Percentiles rank a stretch among this genome's conserved stretches.
phyloP scores from a whole-genome alignment of 1,139 yeast genomes.

The Pichia terricola region DNA sequence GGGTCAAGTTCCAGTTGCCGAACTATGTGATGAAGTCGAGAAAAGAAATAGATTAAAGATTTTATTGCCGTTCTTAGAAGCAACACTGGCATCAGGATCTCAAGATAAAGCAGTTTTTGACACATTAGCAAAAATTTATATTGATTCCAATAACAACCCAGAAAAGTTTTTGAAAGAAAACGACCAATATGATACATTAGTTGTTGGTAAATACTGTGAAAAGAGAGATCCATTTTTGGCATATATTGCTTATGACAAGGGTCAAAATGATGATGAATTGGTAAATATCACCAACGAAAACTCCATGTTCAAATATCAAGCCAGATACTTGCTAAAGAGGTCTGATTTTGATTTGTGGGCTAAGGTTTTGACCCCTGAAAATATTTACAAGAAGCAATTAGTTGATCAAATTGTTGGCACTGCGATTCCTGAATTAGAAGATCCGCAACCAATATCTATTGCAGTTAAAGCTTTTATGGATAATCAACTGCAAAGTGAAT shows the following conservation, averaged over 20 bases:
- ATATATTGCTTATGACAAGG: slow-evolving; percentile 93
- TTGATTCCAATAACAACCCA: slow-evolving; percentile 94
- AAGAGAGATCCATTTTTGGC: slow-evolving; percentile 98
- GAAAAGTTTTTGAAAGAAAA: slow-evolving; percentile 94
- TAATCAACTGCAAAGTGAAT: slow-evolving; percentile 84
- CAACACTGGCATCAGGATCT: slow-evolving; percentile 78
- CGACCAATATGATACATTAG: slow-evolving; percentile 76
- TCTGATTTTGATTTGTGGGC: slow-evolving; percentile 80
- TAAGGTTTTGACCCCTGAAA: slow-evolving; percentile 64
- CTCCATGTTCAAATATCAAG: slow-evolving; percentile 97
- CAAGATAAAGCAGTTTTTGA: slow-evolving; percentile 89
- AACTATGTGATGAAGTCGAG: slow-evolving; percentile 88
- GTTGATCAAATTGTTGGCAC: slow-evolving; percentile 92
- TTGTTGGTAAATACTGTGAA: slow-evolving; percentile 97
- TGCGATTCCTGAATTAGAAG: slow-evolving; percentile 91
- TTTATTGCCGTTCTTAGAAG: slow-evolving; percentile 85
- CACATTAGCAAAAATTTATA: slow-evolving; percentile 94
- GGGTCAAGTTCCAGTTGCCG: slow-evolving; percentile 90
- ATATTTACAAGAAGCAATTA: slow-evolving; percentile 79
- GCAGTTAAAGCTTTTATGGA: slow-evolving; percentile 97
- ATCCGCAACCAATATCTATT: slow-evolving; percentile 91
- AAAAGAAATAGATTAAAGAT: slow-evolving; percentile 90
- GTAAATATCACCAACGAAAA: slow-evolving; percentile 90
- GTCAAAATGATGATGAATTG: slow-evolving; percentile 82
- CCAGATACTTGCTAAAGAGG: slow-evolving; percentile 80